Percentiles rank a stretch among this genome's conserved stretches.
Evolutionary conservation across 495 filamentous ascomycete genomes (phyloP).

Genomic region (Xylaria scruposa): DNA sequence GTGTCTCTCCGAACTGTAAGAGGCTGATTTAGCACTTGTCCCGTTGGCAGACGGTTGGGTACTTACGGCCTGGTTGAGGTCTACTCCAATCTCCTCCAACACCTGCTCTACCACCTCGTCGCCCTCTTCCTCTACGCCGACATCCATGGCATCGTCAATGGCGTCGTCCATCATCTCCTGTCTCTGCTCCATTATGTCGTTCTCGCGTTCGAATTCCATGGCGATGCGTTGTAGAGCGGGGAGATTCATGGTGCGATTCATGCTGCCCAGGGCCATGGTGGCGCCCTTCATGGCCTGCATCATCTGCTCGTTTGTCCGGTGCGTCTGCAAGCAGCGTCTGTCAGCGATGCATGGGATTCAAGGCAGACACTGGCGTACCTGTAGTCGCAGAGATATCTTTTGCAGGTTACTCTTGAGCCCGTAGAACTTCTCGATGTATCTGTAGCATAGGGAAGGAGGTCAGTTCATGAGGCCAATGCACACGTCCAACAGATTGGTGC

Average conservation of each 20-base stretch:
- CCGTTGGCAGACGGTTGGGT: neutral
- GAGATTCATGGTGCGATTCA: constrained; percentile 98
- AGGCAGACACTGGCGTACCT: constrained; percentile 60
- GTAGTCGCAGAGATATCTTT: constrained; percentile 92
- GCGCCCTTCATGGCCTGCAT: constrained; percentile 99
- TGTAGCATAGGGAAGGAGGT: constrained; percentile 37
- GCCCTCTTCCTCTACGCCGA: constrained; percentile 87
- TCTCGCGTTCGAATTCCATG: constrained; percentile 99
- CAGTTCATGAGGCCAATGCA: constrained; percentile 13
- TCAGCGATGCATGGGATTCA: constrained; percentile 14
- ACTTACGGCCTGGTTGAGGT: constrained; percentile 85
- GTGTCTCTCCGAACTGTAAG: constrained; percentile 77
- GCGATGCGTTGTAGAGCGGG: constrained; percentile 94
- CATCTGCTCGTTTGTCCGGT: constrained; percentile 98
- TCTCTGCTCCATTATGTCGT: constrained; percentile 98
- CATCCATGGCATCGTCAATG: constrained; percentile 96
- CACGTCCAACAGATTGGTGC: neutral
- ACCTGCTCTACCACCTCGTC: constrained; percentile 97
- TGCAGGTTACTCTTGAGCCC: constrained; percentile 96
- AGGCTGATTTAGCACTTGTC: constrained; percentile 28
- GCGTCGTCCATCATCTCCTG: constrained; percentile 99
- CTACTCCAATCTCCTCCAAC: constrained; percentile 94
- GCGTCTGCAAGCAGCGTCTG: constrained; percentile 65
- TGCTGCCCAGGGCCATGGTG: constrained; percentile 86
- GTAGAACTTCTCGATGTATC: constrained; percentile 98